Percentiles rank a stretch among this genome's conserved stretches.
Evolutionary conservation across 2,329 filamentous ascomycete species (phyloP).

Genomic region (Neurospora sp.): DNA sequence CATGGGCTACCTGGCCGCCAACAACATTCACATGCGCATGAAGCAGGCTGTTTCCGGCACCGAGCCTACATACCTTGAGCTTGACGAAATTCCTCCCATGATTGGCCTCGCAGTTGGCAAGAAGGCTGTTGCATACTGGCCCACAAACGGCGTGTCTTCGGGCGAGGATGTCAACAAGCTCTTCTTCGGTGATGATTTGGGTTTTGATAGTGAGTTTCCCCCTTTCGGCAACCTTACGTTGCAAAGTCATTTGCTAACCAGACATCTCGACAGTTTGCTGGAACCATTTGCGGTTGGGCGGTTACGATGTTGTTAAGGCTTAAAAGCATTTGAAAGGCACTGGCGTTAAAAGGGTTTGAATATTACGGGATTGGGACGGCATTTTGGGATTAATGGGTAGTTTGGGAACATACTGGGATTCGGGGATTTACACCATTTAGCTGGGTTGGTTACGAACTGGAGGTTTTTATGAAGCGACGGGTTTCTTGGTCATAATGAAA

Average conservation of each 20-base stretch:
- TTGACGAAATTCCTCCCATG: conserved; percentile 49
- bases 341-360: background rate
- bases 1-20: conserved; percentile 55
- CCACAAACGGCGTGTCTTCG: conserved; percentile 43
- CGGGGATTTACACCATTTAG: background rate
- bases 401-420: background rate
- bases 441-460: background rate
- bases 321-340: background rate
- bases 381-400: background rate
- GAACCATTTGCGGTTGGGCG: background rate
- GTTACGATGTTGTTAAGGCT: conserved; percentile 29
- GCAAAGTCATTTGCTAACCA: background rate
- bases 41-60: conserved; percentile 29
- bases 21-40: conserved; percentile 59
- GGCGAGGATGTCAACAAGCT: conserved; percentile 53
- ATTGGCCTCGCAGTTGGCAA: conserved; percentile 65
- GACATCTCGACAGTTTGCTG: background rate
- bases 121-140: conserved; percentile 55
- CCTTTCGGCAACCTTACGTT: background rate
- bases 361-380: background rate
- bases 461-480: background rate
- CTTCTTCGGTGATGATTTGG: conserved; percentile 62
- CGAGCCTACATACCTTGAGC: conserved; percentile 35
- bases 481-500: background rate
- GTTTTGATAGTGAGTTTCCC: conserved; percentile 30